phyloP scores from a whole-genome alignment of 805 yeast genomes.

The Saccharomycopsis schoenii region DNA sequence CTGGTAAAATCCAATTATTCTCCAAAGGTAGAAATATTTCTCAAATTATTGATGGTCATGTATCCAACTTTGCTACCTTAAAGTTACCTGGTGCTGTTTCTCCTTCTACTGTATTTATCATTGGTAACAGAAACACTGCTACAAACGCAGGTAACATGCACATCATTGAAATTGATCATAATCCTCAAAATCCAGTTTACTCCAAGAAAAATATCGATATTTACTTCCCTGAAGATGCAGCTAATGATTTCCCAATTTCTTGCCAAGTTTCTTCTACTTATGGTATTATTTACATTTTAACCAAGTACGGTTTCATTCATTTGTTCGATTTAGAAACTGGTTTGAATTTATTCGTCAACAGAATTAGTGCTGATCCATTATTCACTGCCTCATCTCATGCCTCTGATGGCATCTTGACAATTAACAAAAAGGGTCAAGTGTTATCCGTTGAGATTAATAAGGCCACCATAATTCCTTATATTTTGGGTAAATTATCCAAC shows the following conservation, averaged over 20 bases:
- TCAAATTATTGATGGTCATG: slow-evolving; percentile 97
- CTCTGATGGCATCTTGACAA: slow-evolving; percentile 78
- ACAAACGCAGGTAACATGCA: slow-evolving; percentile 75
- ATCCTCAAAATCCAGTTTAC: slow-evolving; percentile 70
- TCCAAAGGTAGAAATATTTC: slow-evolving; percentile 85
- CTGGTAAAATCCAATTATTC: slow-evolving; percentile 90
- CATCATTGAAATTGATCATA: slow-evolving; percentile 93
- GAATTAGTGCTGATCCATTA: slow-evolving; percentile 92
- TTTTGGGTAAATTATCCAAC: slow-evolving; percentile 76
- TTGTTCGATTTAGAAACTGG: slow-evolving; percentile 91
- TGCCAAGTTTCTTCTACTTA: slow-evolving; percentile 76
- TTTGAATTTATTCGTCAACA: slow-evolving; percentile 83
- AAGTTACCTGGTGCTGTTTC: slow-evolving; percentile 62
- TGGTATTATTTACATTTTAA: slow-evolving; percentile 81
- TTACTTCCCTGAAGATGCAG: slow-evolving; percentile 94
- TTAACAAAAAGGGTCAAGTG: slow-evolving; percentile 93
- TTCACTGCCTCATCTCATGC: slow-evolving; percentile 75
- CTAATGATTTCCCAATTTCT: slow-evolving; percentile 92
- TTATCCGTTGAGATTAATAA: slow-evolving; percentile 83
- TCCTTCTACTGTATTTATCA: slow-evolving; percentile 82
- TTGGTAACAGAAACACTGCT: slow-evolving; percentile 79
- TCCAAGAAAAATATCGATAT: slow-evolving; percentile 85
- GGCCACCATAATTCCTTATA: slow-evolving; percentile 79
- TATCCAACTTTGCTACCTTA: slow-evolving; percentile 76
- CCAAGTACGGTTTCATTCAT: slow-evolving; percentile 95